Percentiles rank a stretch among this genome's conserved stretches.
Evolutionary conservation across 2,329 filamentous ascomycete genomes (phyloP).

Genomic region (Colletotrichum tabaci): DNA sequence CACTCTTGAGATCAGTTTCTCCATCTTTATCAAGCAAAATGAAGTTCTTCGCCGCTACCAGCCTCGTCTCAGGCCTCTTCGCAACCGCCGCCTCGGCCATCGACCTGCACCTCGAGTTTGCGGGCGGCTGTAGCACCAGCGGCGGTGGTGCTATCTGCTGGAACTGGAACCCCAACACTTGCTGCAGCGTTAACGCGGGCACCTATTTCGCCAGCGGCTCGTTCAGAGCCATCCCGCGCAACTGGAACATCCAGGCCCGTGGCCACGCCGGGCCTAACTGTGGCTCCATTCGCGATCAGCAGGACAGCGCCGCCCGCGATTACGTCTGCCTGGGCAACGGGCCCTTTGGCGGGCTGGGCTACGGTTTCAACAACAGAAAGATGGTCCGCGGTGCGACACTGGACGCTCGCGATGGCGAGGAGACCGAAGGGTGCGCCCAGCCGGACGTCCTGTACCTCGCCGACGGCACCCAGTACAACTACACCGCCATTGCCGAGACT

Average conservation of each 20-base stretch:
- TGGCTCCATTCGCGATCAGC: slow-evolving; percentile 26
- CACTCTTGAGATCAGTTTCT: slow-evolving; percentile 8
- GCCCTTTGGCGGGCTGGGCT: slow-evolving; percentile 22
- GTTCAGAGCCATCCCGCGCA: slow-evolving; percentile 28
- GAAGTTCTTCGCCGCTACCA: slow-evolving; percentile 23
- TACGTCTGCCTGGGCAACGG: slow-evolving; percentile 27
- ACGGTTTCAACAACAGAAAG: slow-evolving; percentile 28
- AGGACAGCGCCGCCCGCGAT: slow-evolving; percentile 25
- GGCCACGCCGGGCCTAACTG: slow-evolving; percentile 31
- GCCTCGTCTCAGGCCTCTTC: slow-evolving; percentile 31
- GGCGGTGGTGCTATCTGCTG: slow-evolving; percentile 11
- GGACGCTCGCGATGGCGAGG: slow-evolving; percentile 21
- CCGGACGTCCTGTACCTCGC: slow-evolving; percentile 31
- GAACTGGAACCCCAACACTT: slow-evolving; percentile 17
- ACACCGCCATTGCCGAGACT: slow-evolving; percentile 31
- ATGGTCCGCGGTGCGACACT: slow-evolving; percentile 33
- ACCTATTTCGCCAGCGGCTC: slow-evolving; percentile 27
- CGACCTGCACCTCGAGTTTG: slow-evolving; percentile 35
- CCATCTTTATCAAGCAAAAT: slow-evolving; percentile 27
- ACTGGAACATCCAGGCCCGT: slow-evolving; percentile 25
- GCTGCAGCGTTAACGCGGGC: slow-evolving; percentile 31
- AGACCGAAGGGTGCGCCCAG: slow-evolving; percentile 25
- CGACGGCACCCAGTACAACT: slow-evolving; percentile 39
- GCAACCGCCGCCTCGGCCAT: slow-evolving; percentile 32
- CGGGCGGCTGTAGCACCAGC: slow-evolving; percentile 32